phyloP scores from a whole-genome alignment of 495 filamentous ascomycete species.

The Penicillium maclennaniae region DNA sequence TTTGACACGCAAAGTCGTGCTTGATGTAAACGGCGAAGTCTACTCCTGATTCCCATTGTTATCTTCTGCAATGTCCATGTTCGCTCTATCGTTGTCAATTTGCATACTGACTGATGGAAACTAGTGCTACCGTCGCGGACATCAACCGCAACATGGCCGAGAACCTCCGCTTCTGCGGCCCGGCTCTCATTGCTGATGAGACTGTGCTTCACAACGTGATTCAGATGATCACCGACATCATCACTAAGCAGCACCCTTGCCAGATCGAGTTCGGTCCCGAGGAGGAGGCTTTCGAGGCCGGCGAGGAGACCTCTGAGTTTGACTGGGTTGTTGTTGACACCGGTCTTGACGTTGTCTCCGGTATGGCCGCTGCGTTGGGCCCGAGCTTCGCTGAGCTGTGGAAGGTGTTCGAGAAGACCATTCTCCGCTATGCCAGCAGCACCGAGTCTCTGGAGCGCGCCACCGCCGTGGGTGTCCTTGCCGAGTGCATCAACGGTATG shows the following conservation, averaged over 20 bases:
- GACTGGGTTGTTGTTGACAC: slow-evolving; percentile 97
- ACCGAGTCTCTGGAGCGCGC: slow-evolving; percentile 81
- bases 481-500: slow-evolving; percentile 89
- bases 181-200: slow-evolving; percentile 73
- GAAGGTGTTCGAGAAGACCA: slow-evolving; percentile 88
- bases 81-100: slow-evolving; percentile 4
- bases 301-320: slow-evolving; percentile 87
- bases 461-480: slow-evolving; percentile 84
- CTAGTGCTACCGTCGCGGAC: slow-evolving; percentile 82
- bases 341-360: slow-evolving; percentile 81
- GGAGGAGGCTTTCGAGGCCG: slow-evolving; percentile 60
- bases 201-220: slow-evolving; percentile 61
- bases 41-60: slow-evolving; percentile 33
- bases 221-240: slow-evolving; percentile 62
- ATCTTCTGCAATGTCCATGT: slow-evolving; percentile 12
- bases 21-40: slow-evolving; percentile 86
- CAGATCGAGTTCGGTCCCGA: slow-evolving; percentile 84
- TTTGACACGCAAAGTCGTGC: slow-evolving; percentile 76
- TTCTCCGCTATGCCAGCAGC: slow-evolving; percentile 82
- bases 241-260: slow-evolving; percentile 86
- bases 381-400: slow-evolving; percentile 77
- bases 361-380: slow-evolving; percentile 78
- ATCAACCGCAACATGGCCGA: slow-evolving; percentile 94
- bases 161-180: slow-evolving; percentile 87
- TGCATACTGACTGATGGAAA: slow-evolving; percentile 37